Evolutionary conservation across 2,329 filamentous ascomycete species (phyloP).

Genomic region (Cladophialophora carrionii): DNA sequence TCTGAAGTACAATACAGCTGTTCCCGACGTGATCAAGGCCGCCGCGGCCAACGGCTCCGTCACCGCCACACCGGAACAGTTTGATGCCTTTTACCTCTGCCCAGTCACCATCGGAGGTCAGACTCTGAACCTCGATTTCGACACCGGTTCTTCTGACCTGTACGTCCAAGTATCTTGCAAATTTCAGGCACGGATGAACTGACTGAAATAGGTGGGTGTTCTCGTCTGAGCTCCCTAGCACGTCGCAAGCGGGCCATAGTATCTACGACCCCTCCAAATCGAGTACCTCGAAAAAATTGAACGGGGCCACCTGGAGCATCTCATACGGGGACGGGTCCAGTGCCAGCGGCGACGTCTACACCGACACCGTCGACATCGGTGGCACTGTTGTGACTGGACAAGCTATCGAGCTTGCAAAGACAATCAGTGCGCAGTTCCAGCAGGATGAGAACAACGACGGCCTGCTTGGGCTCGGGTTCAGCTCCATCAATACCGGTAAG

Average conservation of each 20-base stretch:
- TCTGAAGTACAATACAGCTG: conserved; percentile 35
- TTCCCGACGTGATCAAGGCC: conserved; percentile 30
- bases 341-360: conserved; percentile 67
- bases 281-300: conserved; percentile 50
- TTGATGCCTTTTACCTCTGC: conserved; percentile 63
- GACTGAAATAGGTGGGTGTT: conserved; percentile 63
- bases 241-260: conserved; percentile 58
- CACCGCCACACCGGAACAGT: conserved; percentile 51
- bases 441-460: conserved; percentile 60
- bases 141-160: conserved; percentile 72
- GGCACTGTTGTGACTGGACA: conserved; percentile 62
- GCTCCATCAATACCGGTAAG: conserved; percentile 59
- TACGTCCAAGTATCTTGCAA: conserved; percentile 43
- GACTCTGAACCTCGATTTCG: conserved; percentile 68
- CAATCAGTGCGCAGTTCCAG: conserved; percentile 59
- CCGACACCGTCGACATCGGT: conserved; percentile 66
- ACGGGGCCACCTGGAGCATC: conserved; percentile 62
- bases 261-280: conserved; percentile 60
- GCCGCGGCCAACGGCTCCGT: conserved; percentile 34
- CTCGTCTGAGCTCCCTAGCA: conserved; percentile 59
- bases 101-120: conserved; percentile 68
- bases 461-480: conserved; percentile 64
- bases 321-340: conserved; percentile 67
- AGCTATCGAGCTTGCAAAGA: conserved; percentile 66
- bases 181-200: background rate